phyloP scores from a whole-genome alignment of 768 basidiomycete genomes.

The Agrocybe chaxingu region DNA sequence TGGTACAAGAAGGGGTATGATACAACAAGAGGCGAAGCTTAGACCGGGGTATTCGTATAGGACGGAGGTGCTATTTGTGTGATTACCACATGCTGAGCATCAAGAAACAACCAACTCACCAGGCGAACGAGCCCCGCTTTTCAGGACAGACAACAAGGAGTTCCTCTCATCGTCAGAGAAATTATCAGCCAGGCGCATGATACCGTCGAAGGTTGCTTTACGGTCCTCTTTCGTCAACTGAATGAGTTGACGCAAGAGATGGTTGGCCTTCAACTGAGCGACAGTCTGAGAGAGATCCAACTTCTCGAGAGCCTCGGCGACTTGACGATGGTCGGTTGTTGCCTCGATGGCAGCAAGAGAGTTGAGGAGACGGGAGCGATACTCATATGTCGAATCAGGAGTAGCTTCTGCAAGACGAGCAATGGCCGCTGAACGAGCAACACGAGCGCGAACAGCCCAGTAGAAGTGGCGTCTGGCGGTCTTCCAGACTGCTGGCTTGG shows the following conservation, averaged over 20 bases:
- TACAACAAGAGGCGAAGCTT: conserved; percentile 10
- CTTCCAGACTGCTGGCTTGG: conserved; percentile 84
- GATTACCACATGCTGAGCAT: not conserved
- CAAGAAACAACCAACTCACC: conserved; percentile 38
- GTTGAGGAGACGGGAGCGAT: conserved; percentile 62
- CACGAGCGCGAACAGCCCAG: conserved; percentile 86
- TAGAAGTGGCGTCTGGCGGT: conserved; percentile 88
- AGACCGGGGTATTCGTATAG: conserved; percentile 26
- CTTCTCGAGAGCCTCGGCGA: conserved; percentile 66
- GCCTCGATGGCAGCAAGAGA: conserved; percentile 56
- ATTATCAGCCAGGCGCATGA: conserved; percentile 68
- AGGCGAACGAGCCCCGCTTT: conserved; percentile 52
- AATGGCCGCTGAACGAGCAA: conserved; percentile 66
- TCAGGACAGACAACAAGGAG: conserved; percentile 57
- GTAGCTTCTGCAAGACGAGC: conserved; percentile 64
- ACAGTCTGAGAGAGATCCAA: conserved; percentile 64
- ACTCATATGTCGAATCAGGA: conserved; percentile 65
- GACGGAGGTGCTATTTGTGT: conserved; percentile 32
- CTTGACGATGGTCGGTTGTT: conserved; percentile 49
- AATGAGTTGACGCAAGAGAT: conserved; percentile 63
- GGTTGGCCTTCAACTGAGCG: conserved; percentile 64
- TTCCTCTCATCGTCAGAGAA: conserved; percentile 73
- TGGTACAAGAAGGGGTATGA: not conserved
- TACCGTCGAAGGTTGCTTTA: conserved; percentile 72
- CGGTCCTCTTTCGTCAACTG: conserved; percentile 71